Base-by-base conservation (phyloP, 1,139 yeast genomes). In the Geotrichum klebahnii region DNA sequence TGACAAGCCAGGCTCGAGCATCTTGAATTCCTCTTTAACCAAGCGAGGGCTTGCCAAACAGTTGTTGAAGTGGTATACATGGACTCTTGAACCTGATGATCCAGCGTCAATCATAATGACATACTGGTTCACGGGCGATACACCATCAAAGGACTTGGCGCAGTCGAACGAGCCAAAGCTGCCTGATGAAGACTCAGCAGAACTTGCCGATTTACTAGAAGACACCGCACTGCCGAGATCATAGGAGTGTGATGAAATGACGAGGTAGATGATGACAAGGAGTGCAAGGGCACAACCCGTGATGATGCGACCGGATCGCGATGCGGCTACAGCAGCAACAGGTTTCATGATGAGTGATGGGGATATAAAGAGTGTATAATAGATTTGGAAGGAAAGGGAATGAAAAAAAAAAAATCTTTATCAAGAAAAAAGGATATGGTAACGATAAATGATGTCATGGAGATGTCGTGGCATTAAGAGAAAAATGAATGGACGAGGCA, bases 91-190 rank as follows among this genome's bases (percentile, higher is more conserved):
- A 20, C 97, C 97, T 6, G 95, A 83, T 5, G 96, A 87, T 14
- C 97, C 97, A 5, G 97, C 97, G 71, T 89, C 97, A 47, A 89
- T 75, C 95, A 89, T 86, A 34, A 88, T 76, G 39, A 88, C 96
- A 57, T 75, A 82, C 63, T 81, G 74, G 31, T 63, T 65, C 32
- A 68, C 61, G 12, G 72, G 72, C 42, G 59, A 57, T 43, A 59
- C 61, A 16, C 72, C 72, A 43, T 68, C 71, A 44, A 46, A 66
- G 2, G 71, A 65, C 35, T 56, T 58, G 19, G 66, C 53, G 53
- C 72, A 68, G 22, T 55, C 46, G n/a, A 57, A 54, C 8, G 64
- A 49, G 39, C 37, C 38, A 1, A n/a, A n/a, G n/a, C n/a, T n/a
- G n/a, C n/a, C n/a, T n/a, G 41, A 6, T 24, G 22, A 26, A 8